Percentiles rank a stretch among this genome's conserved stretches.
These are phyloP conservation scores for Oidiodendron maius DNA, from an alignment of 495 filamentous ascomycete genomes.

Conservation along the genomic window DNA sequence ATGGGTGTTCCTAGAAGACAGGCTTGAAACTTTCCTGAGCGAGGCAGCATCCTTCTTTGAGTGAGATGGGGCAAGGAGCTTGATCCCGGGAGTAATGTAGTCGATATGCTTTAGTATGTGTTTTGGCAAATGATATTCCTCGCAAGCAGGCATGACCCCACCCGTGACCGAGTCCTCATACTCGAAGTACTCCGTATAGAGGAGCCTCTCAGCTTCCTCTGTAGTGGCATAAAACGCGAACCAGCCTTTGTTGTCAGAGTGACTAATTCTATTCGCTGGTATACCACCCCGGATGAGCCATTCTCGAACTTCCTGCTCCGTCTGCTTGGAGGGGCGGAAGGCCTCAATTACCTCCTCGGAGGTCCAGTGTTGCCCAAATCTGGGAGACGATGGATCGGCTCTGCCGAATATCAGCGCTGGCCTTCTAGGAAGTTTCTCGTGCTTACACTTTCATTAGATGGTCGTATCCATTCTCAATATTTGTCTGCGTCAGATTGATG, in stretches of 20 bases:
- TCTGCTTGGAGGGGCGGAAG: slow-evolving; percentile 36
- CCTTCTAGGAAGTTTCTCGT: not conserved
- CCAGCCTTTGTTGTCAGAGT: slow-evolving; percentile 41
- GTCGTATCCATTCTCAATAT: slow-evolving; percentile 43
- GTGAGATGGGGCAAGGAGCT: too few species aligned
- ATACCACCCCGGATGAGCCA: slow-evolving; percentile 48
- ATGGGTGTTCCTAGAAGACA: too few species aligned
- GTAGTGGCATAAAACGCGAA: slow-evolving; percentile 47
- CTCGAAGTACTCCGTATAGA: slow-evolving; percentile 52
- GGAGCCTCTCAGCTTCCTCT: slow-evolving; percentile 47
- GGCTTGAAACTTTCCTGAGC: too few species aligned
- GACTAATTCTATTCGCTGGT: slow-evolving; percentile 35
- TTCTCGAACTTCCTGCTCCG: slow-evolving; percentile 31
- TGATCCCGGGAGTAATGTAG: too few species aligned
- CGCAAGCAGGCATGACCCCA: slow-evolving; percentile 28
- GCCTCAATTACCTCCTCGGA: slow-evolving; percentile 34
- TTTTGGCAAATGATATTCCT: too few species aligned
- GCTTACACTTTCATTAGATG: slow-evolving; percentile 41
- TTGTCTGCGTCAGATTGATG: slow-evolving; percentile 47
- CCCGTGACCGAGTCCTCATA: slow-evolving; percentile 43
- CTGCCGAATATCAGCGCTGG: not conserved
- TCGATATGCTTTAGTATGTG: too few species aligned
- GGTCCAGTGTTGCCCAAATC: slow-evolving; percentile 44
- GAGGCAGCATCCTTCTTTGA: too few species aligned
- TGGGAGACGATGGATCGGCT: slow-evolving; percentile 30